Evolutionary conservation across 2,329 filamentous ascomycete species (phyloP).

Genomic region (Colletotrichum filicis): DNA sequence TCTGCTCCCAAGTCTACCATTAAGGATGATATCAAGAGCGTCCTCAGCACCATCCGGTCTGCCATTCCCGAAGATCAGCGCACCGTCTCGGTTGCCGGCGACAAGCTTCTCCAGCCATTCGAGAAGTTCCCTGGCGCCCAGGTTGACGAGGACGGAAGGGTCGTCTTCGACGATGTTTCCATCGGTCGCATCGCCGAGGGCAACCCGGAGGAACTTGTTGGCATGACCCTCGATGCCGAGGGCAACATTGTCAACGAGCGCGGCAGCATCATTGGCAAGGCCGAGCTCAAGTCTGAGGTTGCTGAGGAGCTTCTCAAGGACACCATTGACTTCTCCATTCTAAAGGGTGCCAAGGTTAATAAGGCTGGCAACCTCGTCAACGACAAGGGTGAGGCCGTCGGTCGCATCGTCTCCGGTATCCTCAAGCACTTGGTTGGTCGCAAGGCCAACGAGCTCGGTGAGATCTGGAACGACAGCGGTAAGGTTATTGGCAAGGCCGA

Average conservation of each 20-base stretch:
- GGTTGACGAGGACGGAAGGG: slow-evolving; percentile 49
- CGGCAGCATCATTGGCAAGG: slow-evolving; percentile 47
- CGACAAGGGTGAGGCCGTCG: slow-evolving; percentile 64
- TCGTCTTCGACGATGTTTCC: slow-evolving; percentile 49
- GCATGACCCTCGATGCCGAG: slow-evolving; percentile 49
- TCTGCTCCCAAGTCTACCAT: slow-evolving; percentile 17
- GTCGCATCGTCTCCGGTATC: slow-evolving; percentile 72
- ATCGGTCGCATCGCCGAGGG: slow-evolving; percentile 51
- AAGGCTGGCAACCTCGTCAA: slow-evolving; percentile 69
- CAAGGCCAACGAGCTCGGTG: slow-evolving; percentile 72
- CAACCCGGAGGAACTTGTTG: slow-evolving; percentile 47
- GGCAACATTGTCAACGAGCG: slow-evolving; percentile 50
- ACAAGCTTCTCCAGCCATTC: slow-evolving; percentile 42
- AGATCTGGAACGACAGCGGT: slow-evolving; percentile 78
- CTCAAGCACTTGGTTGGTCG: slow-evolving; percentile 72
- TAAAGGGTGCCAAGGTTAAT: slow-evolving; percentile 67
- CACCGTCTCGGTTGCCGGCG: slow-evolving; percentile 30
- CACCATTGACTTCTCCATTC: slow-evolving; percentile 56
- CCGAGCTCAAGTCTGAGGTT: slow-evolving; percentile 45
- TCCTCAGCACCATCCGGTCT: slow-evolving; percentile 27
- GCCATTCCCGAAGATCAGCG: slow-evolving; percentile 24
- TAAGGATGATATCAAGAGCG: slow-evolving; percentile 24
- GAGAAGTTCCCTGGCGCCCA: slow-evolving; percentile 49
- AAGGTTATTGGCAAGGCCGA: slow-evolving; percentile 76
- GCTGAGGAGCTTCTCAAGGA: slow-evolving; percentile 43